Conservation (phyloP, 108 stramenopile genomes). For the Cyclotella sp. region DNA sequence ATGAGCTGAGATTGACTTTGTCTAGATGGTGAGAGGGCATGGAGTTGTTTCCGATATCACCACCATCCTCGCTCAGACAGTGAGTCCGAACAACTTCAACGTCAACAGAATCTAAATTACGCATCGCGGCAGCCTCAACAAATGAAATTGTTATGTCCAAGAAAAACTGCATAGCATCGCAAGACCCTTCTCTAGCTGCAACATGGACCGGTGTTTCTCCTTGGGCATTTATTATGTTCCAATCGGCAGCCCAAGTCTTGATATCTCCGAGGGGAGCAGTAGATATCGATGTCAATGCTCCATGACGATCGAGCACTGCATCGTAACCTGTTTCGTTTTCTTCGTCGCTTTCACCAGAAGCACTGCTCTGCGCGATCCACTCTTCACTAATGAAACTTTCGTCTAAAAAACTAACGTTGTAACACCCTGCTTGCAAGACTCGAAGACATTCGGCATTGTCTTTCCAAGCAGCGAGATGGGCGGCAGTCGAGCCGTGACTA, state of each 20-base stretch:
- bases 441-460: slow-evolving; percentile 40
- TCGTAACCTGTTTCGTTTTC: not conserved
- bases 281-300: slow-evolving; percentile 11
- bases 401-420: not conserved
- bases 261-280: slow-evolving; percentile 1
- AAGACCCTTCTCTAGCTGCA: slow-evolving; percentile 36
- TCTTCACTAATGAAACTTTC: slow-evolving; percentile 12
- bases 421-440: slow-evolving; percentile 26
- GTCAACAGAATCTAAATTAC: not conserved
- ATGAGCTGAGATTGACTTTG: not conserved
- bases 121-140: slow-evolving; percentile 11
- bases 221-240: slow-evolving; percentile 27
- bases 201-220: slow-evolving; percentile 44
- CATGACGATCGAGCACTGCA: not conserved
- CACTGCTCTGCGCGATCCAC: not conserved
- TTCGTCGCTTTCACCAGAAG: not conserved
- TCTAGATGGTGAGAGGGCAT: not conserved
- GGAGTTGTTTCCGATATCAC: not conserved
- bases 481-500: slow-evolving; percentile 41
- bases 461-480: slow-evolving; percentile 44
- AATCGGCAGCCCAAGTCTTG: slow-evolving; percentile 29
- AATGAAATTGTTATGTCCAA: slow-evolving; percentile 28
- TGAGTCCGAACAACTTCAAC: not conserved
- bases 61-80: not conserved
- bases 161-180: slow-evolving; percentile 37